Conservation (phyloP, 2,329 filamentous ascomycete genomes). For the Thelonectria olida region DNA sequence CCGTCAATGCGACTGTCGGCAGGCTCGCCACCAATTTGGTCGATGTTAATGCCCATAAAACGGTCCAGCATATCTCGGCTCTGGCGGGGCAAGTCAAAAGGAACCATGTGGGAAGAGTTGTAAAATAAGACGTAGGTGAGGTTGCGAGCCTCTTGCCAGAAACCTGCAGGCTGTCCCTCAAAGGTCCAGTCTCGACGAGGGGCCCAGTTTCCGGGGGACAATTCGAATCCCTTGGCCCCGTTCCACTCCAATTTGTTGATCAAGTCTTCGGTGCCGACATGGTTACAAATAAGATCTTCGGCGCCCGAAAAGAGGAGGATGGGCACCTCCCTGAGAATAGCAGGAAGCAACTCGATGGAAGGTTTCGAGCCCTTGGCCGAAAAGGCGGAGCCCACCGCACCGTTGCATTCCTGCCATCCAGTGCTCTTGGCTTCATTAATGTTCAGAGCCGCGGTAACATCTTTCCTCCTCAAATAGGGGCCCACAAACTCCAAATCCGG, state of each 20-base stretch:
- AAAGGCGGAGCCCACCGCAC: constrained; percentile 79
- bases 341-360: constrained; percentile 78
- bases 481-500: constrained; percentile 81
- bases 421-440: constrained; percentile 82
- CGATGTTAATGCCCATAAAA: constrained; percentile 93
- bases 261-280: constrained; percentile 89
- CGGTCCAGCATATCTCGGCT: constrained; percentile 96
- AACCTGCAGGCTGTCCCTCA: constrained; percentile 85
- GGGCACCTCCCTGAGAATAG: constrained; percentile 78
- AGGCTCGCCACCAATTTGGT: constrained; percentile 82
- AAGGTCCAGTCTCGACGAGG: constrained; percentile 96
- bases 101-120: constrained; percentile 98
- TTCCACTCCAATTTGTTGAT: constrained; percentile 94
- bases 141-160: constrained; percentile 95
- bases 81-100: constrained; percentile 88
- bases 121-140: constrained; percentile 95
- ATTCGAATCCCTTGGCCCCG: constrained; percentile 89
- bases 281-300: constrained; percentile 96
- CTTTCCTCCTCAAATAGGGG: constrained; percentile 84
- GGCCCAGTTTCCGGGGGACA: constrained; percentile 86
- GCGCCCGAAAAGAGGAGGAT: constrained; percentile 92
- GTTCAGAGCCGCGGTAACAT: constrained; percentile 83
- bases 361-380: constrained; percentile 75
- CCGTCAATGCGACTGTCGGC: constrained; percentile 85
- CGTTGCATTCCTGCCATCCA: constrained; percentile 92